Conservation (phyloP, 2,329 filamentous ascomycete genomes). For the Calonectria hongkongensis region DNA sequence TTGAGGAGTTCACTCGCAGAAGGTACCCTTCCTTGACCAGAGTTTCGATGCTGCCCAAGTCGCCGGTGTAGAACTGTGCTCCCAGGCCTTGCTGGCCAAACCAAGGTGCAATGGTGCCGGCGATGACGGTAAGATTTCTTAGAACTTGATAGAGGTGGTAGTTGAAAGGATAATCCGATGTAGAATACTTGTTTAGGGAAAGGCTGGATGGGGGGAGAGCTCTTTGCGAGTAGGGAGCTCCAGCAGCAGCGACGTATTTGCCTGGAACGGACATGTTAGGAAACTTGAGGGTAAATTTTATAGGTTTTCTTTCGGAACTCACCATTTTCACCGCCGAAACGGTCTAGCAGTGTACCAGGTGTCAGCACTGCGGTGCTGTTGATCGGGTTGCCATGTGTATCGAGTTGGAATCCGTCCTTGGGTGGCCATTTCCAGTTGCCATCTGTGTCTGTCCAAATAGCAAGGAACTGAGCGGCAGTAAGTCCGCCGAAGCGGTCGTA, state of each 20-base stretch:
- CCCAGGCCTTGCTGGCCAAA: slow-evolving; percentile 71
- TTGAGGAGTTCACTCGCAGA: slow-evolving; percentile 39
- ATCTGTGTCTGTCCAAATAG: slow-evolving; percentile 56
- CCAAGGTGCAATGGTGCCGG: slow-evolving; percentile 69
- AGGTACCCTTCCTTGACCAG: slow-evolving; percentile 48
- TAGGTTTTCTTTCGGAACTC: slow-evolving; percentile 7
- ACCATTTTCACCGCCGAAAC: slow-evolving; percentile 68
- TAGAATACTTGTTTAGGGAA: slow-evolving; percentile 56
- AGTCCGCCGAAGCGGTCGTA: slow-evolving; percentile 64
- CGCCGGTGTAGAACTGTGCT: slow-evolving; percentile 57
- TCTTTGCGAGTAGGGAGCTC: slow-evolving; percentile 67
- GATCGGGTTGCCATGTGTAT: slow-evolving; percentile 60
- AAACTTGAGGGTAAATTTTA: not conserved
- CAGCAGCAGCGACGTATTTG: slow-evolving; percentile 63
- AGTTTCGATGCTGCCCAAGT: slow-evolving; percentile 46
- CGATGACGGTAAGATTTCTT: slow-evolving; percentile 61
- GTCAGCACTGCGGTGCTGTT: slow-evolving; percentile 63
- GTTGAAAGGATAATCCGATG: slow-evolving; percentile 64
- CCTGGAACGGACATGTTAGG: slow-evolving; percentile 44
- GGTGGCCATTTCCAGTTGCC: slow-evolving; percentile 62
- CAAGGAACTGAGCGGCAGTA: slow-evolving; percentile 64
- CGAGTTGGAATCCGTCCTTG: slow-evolving; percentile 64
- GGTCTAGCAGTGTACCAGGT: slow-evolving; percentile 66
- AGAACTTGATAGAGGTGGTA: slow-evolving; percentile 69
- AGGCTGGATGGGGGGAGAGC: slow-evolving; percentile 68